These are phyloP conservation scores for Arthrobotrys pseudoclavata DNA, from an alignment of 2,329 filamentous ascomycete genomes.

Conservation along the genomic window DNA sequence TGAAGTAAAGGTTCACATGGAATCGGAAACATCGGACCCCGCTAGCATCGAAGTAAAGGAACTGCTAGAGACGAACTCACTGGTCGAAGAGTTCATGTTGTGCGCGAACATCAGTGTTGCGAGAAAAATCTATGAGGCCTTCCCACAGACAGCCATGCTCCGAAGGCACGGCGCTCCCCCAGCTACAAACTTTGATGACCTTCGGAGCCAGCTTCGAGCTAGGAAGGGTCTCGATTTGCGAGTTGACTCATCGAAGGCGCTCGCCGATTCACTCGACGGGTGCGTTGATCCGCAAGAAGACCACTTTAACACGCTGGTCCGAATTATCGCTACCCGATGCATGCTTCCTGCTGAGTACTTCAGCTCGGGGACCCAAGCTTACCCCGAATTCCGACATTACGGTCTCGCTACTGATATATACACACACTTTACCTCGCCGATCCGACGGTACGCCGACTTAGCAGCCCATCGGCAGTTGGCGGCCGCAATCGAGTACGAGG, in stretches of 20 bases:
- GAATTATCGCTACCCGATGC: conserved; percentile 96
- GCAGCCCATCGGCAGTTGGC: conserved; percentile 94
- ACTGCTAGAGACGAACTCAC: conserved; percentile 92
- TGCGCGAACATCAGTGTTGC: conserved; percentile 97
- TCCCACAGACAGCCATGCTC: conserved; percentile 94
- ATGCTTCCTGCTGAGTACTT: conserved; percentile 99
- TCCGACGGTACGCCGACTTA: conserved; percentile 96
- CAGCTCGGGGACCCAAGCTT: conserved; percentile 90
- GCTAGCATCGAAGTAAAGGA: conserved; percentile 97
- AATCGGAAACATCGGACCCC: conserved; percentile 95
- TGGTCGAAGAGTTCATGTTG: conserved; percentile 99
- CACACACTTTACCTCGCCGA: conserved; percentile 97
- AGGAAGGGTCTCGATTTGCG: conserved; percentile 85
- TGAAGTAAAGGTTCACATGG: conserved; percentile 94
- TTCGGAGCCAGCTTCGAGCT: conserved; percentile 88
- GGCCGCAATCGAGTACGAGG: conserved; percentile 92
- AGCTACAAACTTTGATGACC: conserved; percentile 95
- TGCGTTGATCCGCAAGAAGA: conserved; percentile 85
- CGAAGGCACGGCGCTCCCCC: conserved; percentile 87
- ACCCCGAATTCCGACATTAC: conserved; percentile 96
- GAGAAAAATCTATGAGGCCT: conserved; percentile 87
- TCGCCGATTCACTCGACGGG: conserved; percentile 89
- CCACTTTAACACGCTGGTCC: conserved; percentile 98
- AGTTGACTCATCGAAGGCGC: conserved; percentile 88
- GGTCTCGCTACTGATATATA: conserved; percentile 97